Evolutionary conservation across 73 alveolate species (phyloP), one percentile per base, ranked within the genome.

Genomic region (Tetrahymena elliotti): DNA sequence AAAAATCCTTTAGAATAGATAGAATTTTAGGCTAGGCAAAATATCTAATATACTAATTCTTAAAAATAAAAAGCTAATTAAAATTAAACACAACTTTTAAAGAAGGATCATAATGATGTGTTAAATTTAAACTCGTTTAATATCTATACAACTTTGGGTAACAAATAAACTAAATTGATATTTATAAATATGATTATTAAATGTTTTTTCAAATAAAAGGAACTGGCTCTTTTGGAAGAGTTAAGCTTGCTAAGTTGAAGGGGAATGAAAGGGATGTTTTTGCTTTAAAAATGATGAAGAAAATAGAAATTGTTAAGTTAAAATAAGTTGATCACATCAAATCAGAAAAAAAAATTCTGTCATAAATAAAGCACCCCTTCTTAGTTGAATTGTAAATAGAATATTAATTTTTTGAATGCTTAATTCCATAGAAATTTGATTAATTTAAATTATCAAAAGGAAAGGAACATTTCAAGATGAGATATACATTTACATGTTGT

Each of bases 191-290:
- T 10, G 3, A 68, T 68, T 68, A 10, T 4, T 68, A 18, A 5
- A 27, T 10, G 11, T 68, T 10, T 68, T 68, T 68, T 27, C 7
- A n/a, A 27, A 6, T 68, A 68, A 68, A 68, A 40, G 99, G 99
- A 92, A 97, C 99, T 37, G 99, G 99, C 38, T 97, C 99, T 53
- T 99, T 96, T 94, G 99, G 99, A 33, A 97, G 99, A 95, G 99
- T 99, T 20, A 96, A 99, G 93, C 97, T 98, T 53, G 99, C 98
- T 47, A 98, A 96, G 37, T 97, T 96, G 84, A 98, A 97, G 92
- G 95, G 94, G 9, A 93, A 93, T n/a, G 92, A 94, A 24, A 68
- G 96, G 24, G 97, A 98, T 93, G 99, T 98, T 5, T 97, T 96
- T 96, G 99, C 99, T 15, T 96, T 99, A 84, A 99, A 99, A 96